phyloP scores from a whole-genome alignment of 2,329 filamentous ascomycete species.

The Alternaria atra region DNA sequence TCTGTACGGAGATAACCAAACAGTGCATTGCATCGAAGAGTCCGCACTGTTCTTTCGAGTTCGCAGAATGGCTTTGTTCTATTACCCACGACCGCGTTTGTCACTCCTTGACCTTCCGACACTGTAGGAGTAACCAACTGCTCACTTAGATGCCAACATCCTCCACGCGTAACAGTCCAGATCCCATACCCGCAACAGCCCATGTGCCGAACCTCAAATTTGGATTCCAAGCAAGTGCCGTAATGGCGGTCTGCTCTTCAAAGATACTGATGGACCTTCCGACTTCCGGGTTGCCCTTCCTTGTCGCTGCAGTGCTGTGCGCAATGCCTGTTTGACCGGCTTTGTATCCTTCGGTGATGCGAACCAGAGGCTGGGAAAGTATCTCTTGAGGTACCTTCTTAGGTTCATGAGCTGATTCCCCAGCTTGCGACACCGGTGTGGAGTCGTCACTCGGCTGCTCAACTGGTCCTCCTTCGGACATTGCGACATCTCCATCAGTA shows the following conservation, averaged over 20 bases:
- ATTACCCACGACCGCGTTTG: background rate
- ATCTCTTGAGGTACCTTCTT: constrained; percentile 18
- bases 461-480: constrained; percentile 9
- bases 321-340: constrained; percentile 39
- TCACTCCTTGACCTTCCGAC: background rate
- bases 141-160: constrained; percentile 50
- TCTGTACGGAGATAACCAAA: no score
- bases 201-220: constrained; percentile 60
- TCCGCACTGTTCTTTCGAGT: background rate
- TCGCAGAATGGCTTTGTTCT: background rate
- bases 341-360: constrained; percentile 56
- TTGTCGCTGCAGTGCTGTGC: constrained; percentile 28
- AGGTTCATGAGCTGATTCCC: background rate
- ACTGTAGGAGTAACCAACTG: background rate
- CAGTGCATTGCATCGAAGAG: background rate
- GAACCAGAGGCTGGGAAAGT: constrained; percentile 37
- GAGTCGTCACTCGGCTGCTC: background rate
- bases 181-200: constrained; percentile 60
- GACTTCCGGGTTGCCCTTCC: constrained; percentile 30
- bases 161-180: constrained; percentile 60
- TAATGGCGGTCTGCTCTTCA: constrained; percentile 57
- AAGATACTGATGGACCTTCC: constrained; percentile 53
- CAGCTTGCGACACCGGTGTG: background rate
- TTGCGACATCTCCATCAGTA: constrained; percentile 1
- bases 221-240: constrained; percentile 61